Base-by-base conservation (phyloP, 2,329 filamentous ascomycete genomes). In the Lojkania enalia region DNA sequence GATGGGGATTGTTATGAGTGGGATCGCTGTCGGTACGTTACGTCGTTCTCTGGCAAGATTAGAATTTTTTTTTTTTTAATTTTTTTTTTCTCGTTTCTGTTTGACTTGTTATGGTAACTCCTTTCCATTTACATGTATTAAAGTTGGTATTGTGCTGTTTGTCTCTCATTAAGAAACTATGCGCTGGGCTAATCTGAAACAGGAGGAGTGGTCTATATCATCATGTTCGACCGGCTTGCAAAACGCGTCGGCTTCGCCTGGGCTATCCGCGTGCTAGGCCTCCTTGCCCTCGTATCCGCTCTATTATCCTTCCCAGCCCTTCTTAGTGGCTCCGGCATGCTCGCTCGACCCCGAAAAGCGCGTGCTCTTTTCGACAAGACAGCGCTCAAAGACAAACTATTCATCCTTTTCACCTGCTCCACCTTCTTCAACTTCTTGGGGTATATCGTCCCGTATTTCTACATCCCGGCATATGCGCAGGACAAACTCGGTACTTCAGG, bases 401-500 rank as follows among this genome's bases (percentile, higher is more conserved):
- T 70, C 42, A 52, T 69, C 20, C 51, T 70, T 32, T 71, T 70
- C 38, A 70, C 66, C 0, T 52, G 49, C 3, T 66, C 54, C 19
- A 65, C 62, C 1, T 71, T 69, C 39, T 55, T 57, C 20, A 66
- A 57, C 3, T 71, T 69, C 30, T 49, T 71, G 1, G 67, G 67
- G 1, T 71, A 71, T 35, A 71, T 67, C 5, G 55, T 68, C 0
- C 66, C 66, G 1, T 71, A 68, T 39, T 69, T 70, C 36, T 71
- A 68, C 41, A 67, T 71, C 12, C 60, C 67, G 1, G 64, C 63
- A 2, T 71, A 62, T 44, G 64, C 65, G 2, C 51, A 54, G 14
- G 61, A 70, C 29, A 42, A 37, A 3, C 51, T 71, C 6, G 65
- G 61, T 0, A 55, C 55, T n/a, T 57, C 49, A 2, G 58, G 67